Evolutionary conservation across 2,329 filamentous ascomycete genomes (phyloP).

Genomic region (Ciborinia camelliae): DNA sequence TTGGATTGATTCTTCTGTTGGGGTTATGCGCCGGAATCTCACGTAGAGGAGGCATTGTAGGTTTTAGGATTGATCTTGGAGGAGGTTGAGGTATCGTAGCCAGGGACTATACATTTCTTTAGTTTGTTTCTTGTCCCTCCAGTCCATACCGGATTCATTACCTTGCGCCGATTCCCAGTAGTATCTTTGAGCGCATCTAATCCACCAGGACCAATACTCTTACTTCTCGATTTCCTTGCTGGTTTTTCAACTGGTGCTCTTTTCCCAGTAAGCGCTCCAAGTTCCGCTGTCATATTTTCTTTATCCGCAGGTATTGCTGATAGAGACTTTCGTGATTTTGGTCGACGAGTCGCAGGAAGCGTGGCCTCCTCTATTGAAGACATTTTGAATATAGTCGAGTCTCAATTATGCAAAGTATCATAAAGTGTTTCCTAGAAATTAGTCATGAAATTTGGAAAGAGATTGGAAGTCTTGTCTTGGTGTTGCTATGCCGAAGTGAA

Average conservation of each 20-base stretch:
- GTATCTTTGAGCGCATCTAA: constrained; percentile 75
- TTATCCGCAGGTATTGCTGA: constrained; percentile 64
- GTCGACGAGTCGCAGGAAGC: constrained; percentile 53
- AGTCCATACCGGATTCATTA: constrained; percentile 44
- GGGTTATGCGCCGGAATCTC: constrained; percentile 57
- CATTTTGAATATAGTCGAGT: constrained; percentile 36
- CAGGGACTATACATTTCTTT: constrained; percentile 31
- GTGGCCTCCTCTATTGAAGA: constrained; percentile 45
- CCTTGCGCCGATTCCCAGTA: constrained; percentile 75
- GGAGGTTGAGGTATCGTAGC: constrained; percentile 41
- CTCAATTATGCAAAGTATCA: neutral
- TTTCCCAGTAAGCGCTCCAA: constrained; percentile 45
- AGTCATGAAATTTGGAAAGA: constrained; percentile 13
- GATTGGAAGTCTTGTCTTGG: constrained; percentile 22
- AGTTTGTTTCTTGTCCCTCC: constrained; percentile 18
- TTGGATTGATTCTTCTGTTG: constrained; percentile 32
- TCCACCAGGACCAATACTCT: constrained; percentile 91
- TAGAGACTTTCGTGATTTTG: constrained; percentile 65
- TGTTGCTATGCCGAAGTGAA: constrained; percentile 23
- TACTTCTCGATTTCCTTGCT: constrained; percentile 75
- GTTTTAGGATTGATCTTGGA: constrained; percentile 75
- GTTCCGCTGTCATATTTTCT: constrained; percentile 72
- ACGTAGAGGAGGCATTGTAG: constrained; percentile 63
- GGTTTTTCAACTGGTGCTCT: constrained; percentile 27
- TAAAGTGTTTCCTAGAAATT: neutral